A percentile compares a stretch with the other conserved stretches of the same genome.
Conservation (phyloP, 805 yeast species). For the Sporopachydermia quercuum region DNA sequence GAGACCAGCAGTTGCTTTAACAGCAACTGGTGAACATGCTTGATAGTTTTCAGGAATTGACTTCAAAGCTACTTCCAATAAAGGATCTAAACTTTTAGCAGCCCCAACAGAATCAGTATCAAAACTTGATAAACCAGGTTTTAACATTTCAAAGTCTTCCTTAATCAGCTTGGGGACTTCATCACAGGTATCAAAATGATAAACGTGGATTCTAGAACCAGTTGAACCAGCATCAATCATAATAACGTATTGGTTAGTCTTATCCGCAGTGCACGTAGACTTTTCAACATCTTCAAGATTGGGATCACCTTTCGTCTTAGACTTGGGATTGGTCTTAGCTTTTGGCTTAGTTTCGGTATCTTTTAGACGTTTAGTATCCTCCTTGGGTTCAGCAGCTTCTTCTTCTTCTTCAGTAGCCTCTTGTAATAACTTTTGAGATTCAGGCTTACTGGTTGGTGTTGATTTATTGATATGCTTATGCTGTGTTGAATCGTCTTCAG, state of each 20-base stretch:
- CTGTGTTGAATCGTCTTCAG: no score
- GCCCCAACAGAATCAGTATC: slow-evolving; percentile 74
- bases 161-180: slow-evolving; percentile 68
- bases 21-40: slow-evolving; percentile 84
- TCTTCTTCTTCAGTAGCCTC: slow-evolving; percentile 8
- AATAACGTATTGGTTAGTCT: slow-evolving; percentile 52
- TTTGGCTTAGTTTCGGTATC: not conserved
- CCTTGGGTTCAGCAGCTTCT: slow-evolving; percentile 4
- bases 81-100: slow-evolving; percentile 77
- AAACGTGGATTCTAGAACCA: slow-evolving; percentile 91
- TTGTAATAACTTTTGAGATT: slow-evolving; percentile 5
- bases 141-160: slow-evolving; percentile 77
- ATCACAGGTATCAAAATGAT: slow-evolving; percentile 75
- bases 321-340: slow-evolving; percentile 4
- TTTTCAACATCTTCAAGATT: slow-evolving; percentile 8
- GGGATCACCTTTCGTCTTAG: slow-evolving; percentile 8
- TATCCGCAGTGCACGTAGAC: slow-evolving; percentile 20
- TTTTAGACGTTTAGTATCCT: no score
- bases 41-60: slow-evolving; percentile 61
- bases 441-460: slow-evolving; percentile 3
- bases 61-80: slow-evolving; percentile 60
- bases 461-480: not conserved
- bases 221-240: slow-evolving; percentile 98
- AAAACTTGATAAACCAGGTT: slow-evolving; percentile 83
- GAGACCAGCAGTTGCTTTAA: slow-evolving; percentile 96